These are phyloP conservation scores for Ceratobasidium sp. DNA, from an alignment of 1,284 basidiomycete species.

Conservation along the genomic window DNA sequence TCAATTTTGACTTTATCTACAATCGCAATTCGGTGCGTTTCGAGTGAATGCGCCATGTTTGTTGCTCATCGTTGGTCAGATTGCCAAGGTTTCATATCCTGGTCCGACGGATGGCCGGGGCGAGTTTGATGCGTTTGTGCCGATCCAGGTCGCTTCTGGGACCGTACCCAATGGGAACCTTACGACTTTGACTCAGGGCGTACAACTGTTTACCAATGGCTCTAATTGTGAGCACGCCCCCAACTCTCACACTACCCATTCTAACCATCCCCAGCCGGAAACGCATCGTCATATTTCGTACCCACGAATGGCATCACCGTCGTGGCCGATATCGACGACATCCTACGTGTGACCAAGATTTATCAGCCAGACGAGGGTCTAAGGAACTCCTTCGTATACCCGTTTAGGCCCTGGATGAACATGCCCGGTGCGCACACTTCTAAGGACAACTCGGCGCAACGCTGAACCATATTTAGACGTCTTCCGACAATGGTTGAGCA, in stretches of 20 bases:
- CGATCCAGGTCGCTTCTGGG: conserved; percentile 23
- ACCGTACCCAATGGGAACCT: conserved; percentile 23
- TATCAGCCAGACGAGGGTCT: conserved; percentile 40
- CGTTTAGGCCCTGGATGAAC: conserved; percentile 40
- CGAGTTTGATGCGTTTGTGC: conserved; percentile 41
- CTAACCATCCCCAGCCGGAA: conserved; percentile 36
- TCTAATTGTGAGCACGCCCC: conserved; percentile 20
- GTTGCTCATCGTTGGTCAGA: background rate
- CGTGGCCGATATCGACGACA: conserved; percentile 42
- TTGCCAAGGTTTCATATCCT: conserved; percentile 25
- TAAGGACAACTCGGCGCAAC: background rate
- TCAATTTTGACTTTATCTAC: conserved; percentile 39
- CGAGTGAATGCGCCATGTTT: background rate
- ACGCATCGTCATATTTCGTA: conserved; percentile 42
- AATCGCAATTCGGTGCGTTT: conserved; percentile 17
- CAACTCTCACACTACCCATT: background rate
- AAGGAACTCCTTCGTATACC: conserved; percentile 39
- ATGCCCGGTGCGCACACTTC: conserved; percentile 38
- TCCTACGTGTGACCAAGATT: conserved; percentile 41
- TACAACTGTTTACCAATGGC: conserved; percentile 34
- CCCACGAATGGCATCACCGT: conserved; percentile 41
- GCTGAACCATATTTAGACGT: background rate
- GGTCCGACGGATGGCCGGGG: conserved; percentile 37
- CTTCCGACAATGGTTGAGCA: conserved; percentile 14
- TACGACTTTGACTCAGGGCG: conserved; percentile 18